Base-by-base conservation (phyloP, 129 eudicot species). In the Rutidosis leptorrhynchoides region DNA sequence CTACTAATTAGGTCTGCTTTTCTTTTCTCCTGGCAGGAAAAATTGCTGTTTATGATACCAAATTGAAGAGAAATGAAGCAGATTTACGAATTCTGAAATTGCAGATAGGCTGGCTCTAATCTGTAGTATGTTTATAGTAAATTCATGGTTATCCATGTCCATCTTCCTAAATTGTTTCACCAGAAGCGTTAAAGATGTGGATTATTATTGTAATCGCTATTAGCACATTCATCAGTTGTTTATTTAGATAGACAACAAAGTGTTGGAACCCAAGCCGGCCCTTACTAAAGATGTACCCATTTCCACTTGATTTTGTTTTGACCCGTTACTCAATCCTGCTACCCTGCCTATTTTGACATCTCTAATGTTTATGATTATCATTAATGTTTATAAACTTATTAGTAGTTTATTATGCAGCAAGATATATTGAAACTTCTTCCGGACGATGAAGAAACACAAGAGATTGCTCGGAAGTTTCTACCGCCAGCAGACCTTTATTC, bases 401-500 rank as follows among this genome's bases (percentile, higher is more conserved):
- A 46, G 15, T 6, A 51, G 1, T 57, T 17, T 30, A 60, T 60
- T 26, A 17, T 63, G 78, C 85, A 94, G 99, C 90, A 94, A 83
- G 88, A 89, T 35, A 83, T 84, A 58, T 32, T 84, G 58, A 73
- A 76, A 62, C 79, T 78, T 61, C 63, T 82, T 68, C 82, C 84
- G 0, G 81, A 86, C 8, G 65, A 48, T 33, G 84, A 74, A 59
- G 88, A 84, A 81, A 81, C 68, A 75, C 87, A 68, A 67, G 76
- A 77, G 9, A 81, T 81, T 49, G 82, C 76, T 46, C 77, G 82
- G 3, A 65, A 75, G 55, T 93, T 94, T 65, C 88, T 94, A 58
- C 78, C 93, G 43, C 85, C 99, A 5, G 77, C 78, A 0, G 94
- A 94, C 45, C 95, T 94, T 94, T 35, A 86, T 94, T 42, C 82